Evolutionary conservation across 352 stramenopile species (phyloP).

Genomic region (Saprolegnia parasitica): DNA sequence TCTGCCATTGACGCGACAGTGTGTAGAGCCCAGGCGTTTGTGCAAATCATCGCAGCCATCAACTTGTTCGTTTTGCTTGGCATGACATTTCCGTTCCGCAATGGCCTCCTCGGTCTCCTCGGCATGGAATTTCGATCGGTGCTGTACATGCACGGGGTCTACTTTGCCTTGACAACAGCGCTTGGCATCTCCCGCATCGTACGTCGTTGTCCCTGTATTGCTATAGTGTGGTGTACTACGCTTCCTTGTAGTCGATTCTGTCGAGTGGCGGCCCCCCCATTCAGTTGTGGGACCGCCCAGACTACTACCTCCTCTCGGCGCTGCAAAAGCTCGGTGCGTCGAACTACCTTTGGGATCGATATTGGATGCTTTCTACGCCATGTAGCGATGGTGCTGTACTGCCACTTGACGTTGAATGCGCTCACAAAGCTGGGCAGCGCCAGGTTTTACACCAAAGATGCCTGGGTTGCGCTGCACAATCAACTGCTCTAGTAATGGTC

Average conservation of each 20-base stretch:
- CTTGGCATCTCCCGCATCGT: conserved; percentile 42
- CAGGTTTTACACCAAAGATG: conserved; percentile 6
- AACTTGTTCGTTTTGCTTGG: conserved; percentile 56
- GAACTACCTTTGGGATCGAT: neutral
- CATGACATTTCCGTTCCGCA: conserved; percentile 67
- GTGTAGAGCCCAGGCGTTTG: conserved; percentile 50
- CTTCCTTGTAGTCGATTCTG: conserved; percentile 28
- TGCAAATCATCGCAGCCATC: conserved; percentile 55
- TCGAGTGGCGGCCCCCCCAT: conserved; percentile 32
- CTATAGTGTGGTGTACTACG: conserved; percentile 1
- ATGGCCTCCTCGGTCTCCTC: conserved; percentile 54
- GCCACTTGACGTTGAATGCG: neutral
- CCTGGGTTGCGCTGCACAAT: neutral
- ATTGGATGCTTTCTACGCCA: neutral
- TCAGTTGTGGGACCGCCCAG: conserved; percentile 43
- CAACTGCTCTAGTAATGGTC: too few relatives aligned
- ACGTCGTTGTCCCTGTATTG: neutral
- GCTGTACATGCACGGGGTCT: conserved; percentile 43
- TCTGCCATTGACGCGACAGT: neutral
- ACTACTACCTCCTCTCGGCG: conserved; percentile 43
- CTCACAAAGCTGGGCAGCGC: neutral
- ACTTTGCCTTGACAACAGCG: conserved; percentile 49
- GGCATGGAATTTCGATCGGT: conserved; percentile 49
- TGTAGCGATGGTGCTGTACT: neutral
- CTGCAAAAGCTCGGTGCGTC: conserved; percentile 53